These are phyloP conservation scores for Citrus reticulata DNA, from an alignment of 345 rosid genomes.

Conservation along the genomic window DNA sequence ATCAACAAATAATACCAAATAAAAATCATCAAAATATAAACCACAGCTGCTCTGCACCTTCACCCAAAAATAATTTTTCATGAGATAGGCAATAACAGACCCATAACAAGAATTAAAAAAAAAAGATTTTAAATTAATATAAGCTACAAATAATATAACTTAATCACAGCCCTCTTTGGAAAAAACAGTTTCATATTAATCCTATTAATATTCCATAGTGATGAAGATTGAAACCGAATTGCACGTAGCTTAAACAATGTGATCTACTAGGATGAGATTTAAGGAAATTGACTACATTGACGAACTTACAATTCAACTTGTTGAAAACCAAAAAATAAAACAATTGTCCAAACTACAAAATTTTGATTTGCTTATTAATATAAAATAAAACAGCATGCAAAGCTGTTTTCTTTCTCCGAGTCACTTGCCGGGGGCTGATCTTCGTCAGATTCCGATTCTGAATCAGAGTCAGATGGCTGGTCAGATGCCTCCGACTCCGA, in stretches of 20 bases:
- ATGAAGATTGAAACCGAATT: neutral
- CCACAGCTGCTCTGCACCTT: too few relatives aligned
- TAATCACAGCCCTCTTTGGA: neutral
- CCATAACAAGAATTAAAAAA: too few relatives aligned
- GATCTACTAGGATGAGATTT: neutral
- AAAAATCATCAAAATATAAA: too few relatives aligned
- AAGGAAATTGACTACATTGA: neutral
- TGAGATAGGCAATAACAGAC: too few relatives aligned
- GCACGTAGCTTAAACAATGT: neutral
- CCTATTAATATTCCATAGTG: neutral
- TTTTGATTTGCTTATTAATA: neutral
- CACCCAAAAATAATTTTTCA: too few relatives aligned
- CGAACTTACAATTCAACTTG: neutral
- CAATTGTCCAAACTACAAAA: neutral
- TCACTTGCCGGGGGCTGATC: neutral
- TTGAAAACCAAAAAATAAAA: neutral
- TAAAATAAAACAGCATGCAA: neutral
- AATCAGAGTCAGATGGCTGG: neutral
- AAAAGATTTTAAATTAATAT: neutral
- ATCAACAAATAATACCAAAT: too few relatives aligned
- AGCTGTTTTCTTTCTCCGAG: neutral
- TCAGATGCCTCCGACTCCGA: slow-evolving; percentile 10
- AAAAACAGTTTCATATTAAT: neutral
- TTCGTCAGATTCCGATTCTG: neutral
- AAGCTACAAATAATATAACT: neutral